Evolutionary conservation across 495 filamentous ascomycete genomes (phyloP).

Genomic region (Pyrenula aspistea): DNA sequence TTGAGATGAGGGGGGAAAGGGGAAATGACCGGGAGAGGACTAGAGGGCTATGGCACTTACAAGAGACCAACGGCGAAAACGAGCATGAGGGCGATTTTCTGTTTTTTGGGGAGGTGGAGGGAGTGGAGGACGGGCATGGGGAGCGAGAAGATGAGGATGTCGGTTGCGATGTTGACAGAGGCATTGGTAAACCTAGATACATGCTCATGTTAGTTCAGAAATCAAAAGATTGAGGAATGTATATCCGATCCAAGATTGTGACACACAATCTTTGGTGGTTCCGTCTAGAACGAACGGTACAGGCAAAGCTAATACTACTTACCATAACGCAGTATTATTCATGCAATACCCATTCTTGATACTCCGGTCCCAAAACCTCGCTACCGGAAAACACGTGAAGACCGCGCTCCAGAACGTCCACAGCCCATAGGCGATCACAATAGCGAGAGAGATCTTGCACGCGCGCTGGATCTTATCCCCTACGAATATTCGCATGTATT

Average conservation of each 20-base stretch:
- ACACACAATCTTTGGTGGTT: too few species aligned
- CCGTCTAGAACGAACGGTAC: too few species aligned
- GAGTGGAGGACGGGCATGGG: slow-evolving; percentile 43
- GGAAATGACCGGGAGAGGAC: slow-evolving; percentile 56
- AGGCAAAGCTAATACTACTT: too few species aligned
- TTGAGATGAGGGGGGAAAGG: slow-evolving; percentile 46
- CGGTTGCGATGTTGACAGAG: slow-evolving; percentile 39
- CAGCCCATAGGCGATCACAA: slow-evolving; percentile 21
- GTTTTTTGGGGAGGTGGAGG: slow-evolving; percentile 33
- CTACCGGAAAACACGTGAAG: slow-evolving; percentile 43
- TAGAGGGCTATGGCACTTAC: slow-evolving; percentile 41
- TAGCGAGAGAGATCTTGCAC: slow-evolving; percentile 20
- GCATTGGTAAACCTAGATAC: slow-evolving; percentile 38
- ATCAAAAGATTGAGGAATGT: slow-evolving; percentile 64
- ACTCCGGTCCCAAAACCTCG: slow-evolving; percentile 36
- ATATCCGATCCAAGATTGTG: slow-evolving; percentile 48
- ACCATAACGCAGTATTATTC: slow-evolving; percentile 26
- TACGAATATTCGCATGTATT: slow-evolving; percentile 36
- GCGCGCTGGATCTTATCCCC: slow-evolving; percentile 18
- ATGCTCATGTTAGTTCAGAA: too few species aligned
- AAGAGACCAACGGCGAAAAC: slow-evolving; percentile 46
- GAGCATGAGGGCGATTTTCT: slow-evolving; percentile 37
- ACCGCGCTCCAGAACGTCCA: slow-evolving; percentile 29
- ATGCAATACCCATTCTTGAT: slow-evolving; percentile 37
- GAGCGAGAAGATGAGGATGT: slow-evolving; percentile 40